Evolutionary conservation across 2,329 filamentous ascomycete genomes (phyloP), one percentile per base, ranked within the genome.

Genomic region (Paracoccidioides brasiliensis): DNA sequence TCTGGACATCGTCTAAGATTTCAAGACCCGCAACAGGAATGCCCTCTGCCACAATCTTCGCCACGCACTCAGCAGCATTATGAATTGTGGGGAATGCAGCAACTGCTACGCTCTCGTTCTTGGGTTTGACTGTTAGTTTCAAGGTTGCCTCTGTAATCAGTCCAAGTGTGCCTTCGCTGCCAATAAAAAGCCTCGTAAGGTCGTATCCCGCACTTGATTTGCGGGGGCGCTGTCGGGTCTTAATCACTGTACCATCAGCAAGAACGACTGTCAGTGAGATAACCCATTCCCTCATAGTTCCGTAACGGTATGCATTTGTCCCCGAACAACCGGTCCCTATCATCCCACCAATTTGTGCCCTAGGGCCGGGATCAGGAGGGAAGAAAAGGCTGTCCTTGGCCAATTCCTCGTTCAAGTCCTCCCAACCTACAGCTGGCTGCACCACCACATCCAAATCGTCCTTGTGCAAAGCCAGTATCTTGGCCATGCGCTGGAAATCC

Each of bases 221-320:
- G 62, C 90, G 81, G 9, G 90, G 89, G 51, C 90, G 80, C 70
- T 94, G 89, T 59, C 87, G 80, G 9, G 90, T 96, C 76, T 90
- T 91, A 72, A 96, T 85, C 53, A 95, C 72, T 1, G 90, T 95
- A 52, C 90, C 90, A 69, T 95, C 90, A 15, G 90, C 90, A 64
- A 95, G 78, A 9, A 95, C 90, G 3, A 95, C 88, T 0, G 90
- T 95, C 61, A 95, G 72, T 54, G 81, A 86, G 28, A 95, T 74
- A 10, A 95, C 90, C 90, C 90, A 95, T 67, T 95, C 90, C 59
- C 88, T 84, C 89, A 95, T 95, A 2, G 90, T 95, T 59, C 90
- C 90, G 69, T 95, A 95, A 56, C 90, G 80, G 74, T 94, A 95
- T 14, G 90, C 85, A 68, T 95, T 95, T 12, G 90, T 95, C 57